phyloP scores from a whole-genome alignment of 140 eudicot species.

The Anethum foeniculum region DNA sequence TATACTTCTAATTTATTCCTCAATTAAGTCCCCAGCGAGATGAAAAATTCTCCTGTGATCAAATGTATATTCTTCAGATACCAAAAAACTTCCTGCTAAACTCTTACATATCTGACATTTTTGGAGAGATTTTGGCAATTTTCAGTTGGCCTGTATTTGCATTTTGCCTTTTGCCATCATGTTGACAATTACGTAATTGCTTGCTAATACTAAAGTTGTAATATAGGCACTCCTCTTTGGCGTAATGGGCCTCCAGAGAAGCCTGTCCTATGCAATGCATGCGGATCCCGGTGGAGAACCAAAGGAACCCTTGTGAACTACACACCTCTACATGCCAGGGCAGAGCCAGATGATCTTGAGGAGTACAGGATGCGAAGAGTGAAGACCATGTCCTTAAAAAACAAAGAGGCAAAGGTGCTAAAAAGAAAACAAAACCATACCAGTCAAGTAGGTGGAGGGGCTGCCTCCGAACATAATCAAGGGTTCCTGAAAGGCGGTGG shows the following conservation, averaged over 20 bases:
- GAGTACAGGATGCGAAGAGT: conserved; percentile 53
- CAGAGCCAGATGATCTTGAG: conserved; percentile 71
- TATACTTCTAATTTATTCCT: not conserved
- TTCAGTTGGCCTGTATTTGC: not conserved
- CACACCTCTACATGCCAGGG: conserved; percentile 88
- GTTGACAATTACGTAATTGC: not conserved
- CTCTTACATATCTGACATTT: not conserved
- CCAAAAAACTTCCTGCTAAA: not conserved
- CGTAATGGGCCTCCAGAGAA: conserved; percentile 99
- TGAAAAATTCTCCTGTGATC: not conserved
- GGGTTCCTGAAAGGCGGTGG: conserved; percentile 41
- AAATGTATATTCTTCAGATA: not conserved
- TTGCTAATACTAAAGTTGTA: conserved; percentile 10
- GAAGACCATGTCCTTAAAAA: conserved; percentile 55
- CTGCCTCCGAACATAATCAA: conserved; percentile 30
- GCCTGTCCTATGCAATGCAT: conserved; percentile 98
- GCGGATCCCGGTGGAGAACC: conserved; percentile 99
- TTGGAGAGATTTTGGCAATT: not conserved
- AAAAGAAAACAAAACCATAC: conserved; percentile 66
- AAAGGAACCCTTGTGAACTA: conserved; percentile 87
- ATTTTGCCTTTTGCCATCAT: not conserved
- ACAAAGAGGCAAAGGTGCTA: conserved; percentile 59
- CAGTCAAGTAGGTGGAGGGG: conserved; percentile 25
- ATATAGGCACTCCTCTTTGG: conserved; percentile 95
- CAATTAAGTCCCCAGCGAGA: not conserved